Evolutionary conservation across 192 early-diverging fungal genomes (phyloP).

Genomic region (Chytriomyces confervae): DNA sequence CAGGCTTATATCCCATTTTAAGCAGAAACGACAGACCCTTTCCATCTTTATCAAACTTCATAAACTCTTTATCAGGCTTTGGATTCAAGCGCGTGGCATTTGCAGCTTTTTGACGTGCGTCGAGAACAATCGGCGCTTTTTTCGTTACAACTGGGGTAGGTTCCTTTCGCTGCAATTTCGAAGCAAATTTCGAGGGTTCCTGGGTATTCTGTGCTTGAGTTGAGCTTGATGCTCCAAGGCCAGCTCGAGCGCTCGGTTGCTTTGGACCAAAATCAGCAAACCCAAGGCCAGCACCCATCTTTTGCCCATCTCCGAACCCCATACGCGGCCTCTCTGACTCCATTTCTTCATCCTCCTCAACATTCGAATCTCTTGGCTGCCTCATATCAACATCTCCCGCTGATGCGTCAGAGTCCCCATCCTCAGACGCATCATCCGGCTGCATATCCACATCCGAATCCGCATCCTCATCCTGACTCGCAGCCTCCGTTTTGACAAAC

Average conservation of each 20-base stretch:
- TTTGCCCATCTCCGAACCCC: neutral
- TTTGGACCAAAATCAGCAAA: constrained; percentile 9
- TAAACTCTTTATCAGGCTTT: constrained; percentile 73
- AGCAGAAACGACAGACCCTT: constrained; percentile 82
- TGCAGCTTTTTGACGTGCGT: constrained; percentile 6
- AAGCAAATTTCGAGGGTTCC: neutral
- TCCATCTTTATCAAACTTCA: constrained; percentile 75
- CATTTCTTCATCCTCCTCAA: constrained; percentile 31
- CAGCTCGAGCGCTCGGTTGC: neutral
- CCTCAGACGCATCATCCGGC: constrained; percentile 31
- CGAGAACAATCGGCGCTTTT: constrained; percentile 5
- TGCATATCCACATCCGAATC: neutral
- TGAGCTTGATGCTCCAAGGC: neutral
- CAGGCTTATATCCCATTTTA: constrained; percentile 89
- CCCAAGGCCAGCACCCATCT: constrained; percentile 27
- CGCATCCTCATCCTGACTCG: neutral
- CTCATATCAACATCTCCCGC: constrained; percentile 10
- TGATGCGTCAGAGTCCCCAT: constrained; percentile 26
- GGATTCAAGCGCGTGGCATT: constrained; percentile 1
- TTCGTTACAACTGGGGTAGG: neutral
- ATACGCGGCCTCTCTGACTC: neutral
- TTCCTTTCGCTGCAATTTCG: neutral
- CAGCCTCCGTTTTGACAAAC: neutral
- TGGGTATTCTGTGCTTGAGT: too few species aligned
- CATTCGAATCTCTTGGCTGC: neutral